A percentile compares a stretch with the other conserved stretches of the same genome.
Evolutionary conservation across 1,284 basidiomycete species (phyloP).

Genomic region (Mrakiaceae sp.): DNA sequence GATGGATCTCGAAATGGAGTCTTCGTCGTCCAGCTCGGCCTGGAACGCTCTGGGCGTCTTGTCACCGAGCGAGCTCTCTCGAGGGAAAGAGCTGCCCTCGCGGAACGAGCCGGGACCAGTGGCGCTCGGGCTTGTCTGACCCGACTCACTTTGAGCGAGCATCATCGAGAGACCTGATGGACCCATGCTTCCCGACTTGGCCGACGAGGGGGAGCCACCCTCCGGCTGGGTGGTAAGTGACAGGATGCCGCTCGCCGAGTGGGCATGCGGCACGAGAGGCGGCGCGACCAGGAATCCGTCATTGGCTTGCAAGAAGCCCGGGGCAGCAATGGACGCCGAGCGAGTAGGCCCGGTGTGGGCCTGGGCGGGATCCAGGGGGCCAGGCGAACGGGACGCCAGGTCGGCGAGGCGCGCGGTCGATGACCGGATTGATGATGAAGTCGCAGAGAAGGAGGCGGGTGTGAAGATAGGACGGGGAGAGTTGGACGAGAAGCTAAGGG

Average conservation of each 20-base stretch:
- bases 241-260: background rate
- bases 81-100: background rate
- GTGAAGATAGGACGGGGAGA: background rate
- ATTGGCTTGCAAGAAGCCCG: background rate
- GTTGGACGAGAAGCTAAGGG: background rate
- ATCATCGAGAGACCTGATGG: background rate
- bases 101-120: background rate
- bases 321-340: background rate
- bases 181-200: background rate
- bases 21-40: background rate
- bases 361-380: background rate
- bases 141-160: background rate
- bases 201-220: background rate
- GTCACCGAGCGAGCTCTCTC: background rate
- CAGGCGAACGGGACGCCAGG: background rate
- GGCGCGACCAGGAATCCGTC: background rate
- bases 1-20: background rate
- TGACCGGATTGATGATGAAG: slow-evolving; percentile 12
- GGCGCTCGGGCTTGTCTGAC: background rate
- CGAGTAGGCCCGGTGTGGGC: background rate
- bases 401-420: slow-evolving; percentile 15
- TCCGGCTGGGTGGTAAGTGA: background rate
- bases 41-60: background rate
- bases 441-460: slow-evolving; percentile 12
- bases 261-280: background rate